Percentiles rank a stretch among this genome's conserved stretches.
These are phyloP conservation scores for Pythium vanterpoolii DNA, from an alignment of 352 stramenopile genomes.

Conservation along the genomic window DNA sequence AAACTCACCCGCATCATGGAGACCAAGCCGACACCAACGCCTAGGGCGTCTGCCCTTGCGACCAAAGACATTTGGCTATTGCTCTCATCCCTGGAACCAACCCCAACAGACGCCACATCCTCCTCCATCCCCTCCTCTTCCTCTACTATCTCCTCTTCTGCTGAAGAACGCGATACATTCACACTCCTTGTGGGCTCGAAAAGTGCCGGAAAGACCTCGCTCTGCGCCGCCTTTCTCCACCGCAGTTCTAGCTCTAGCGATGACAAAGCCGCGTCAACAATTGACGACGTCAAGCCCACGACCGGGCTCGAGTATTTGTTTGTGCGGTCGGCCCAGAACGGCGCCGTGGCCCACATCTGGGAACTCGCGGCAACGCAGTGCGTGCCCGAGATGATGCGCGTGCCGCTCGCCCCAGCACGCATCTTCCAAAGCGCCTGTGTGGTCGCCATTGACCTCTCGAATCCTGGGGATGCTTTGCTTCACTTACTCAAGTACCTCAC, in stretches of 20 bases:
- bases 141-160: constrained; percentile 7
- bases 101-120: not conserved
- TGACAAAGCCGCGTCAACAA: constrained; percentile 23
- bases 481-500: constrained; percentile 79
- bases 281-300: constrained; percentile 87
- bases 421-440: constrained; percentile 75
- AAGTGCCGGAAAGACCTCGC: constrained; percentile 74
- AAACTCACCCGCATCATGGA: not conserved
- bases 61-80: constrained; percentile 72
- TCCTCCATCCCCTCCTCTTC: not conserved
- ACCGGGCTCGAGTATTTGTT: constrained; percentile 91
- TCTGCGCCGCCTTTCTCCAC: constrained; percentile 70
- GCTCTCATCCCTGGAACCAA: constrained; percentile 48
- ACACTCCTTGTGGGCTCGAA: constrained; percentile 66
- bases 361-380: constrained; percentile 84
- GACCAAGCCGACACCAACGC: not conserved
- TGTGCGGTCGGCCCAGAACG: constrained; percentile 74
- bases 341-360: constrained; percentile 88
- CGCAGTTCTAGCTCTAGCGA: constrained; percentile 31
- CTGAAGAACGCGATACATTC: constrained; percentile 68
- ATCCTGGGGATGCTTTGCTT: constrained; percentile 72
- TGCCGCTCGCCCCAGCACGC: constrained; percentile 74
- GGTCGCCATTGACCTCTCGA: constrained; percentile 82
- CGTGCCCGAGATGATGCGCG: constrained; percentile 79
- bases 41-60: not conserved